These are phyloP conservation scores for Rosa persica DNA, from an alignment of 306 rosid species.

Conservation along the genomic window DNA sequence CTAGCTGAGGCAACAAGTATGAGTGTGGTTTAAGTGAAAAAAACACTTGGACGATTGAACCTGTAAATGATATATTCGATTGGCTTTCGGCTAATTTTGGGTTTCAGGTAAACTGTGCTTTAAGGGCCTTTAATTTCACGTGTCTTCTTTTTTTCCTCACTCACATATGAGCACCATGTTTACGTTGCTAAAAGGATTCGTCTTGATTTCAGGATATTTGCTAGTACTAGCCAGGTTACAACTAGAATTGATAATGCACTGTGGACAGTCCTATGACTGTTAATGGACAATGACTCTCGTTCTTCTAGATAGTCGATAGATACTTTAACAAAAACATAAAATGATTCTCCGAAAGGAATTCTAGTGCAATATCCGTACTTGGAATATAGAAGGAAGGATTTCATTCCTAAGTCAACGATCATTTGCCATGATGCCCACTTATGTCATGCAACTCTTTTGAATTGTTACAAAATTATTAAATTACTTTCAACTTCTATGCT, in stretches of 20 bases:
- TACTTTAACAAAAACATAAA: neutral
- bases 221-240: neutral
- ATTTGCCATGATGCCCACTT: neutral
- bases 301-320: neutral
- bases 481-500: neutral
- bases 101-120: constrained; percentile 69
- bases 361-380: neutral
- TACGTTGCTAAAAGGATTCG: constrained; percentile 10
- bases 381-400: neutral
- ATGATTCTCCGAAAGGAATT: neutral
- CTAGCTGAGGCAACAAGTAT: no score
- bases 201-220: neutral
- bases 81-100: constrained; percentile 83
- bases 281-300: neutral
- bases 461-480: neutral
- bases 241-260: neutral
- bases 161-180: neutral
- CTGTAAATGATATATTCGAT: constrained; percentile 81
- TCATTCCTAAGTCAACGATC: neutral
- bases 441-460: neutral
- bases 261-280: neutral
- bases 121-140: constrained; percentile 13
- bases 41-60: constrained; percentile 24
- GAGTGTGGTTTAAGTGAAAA: no score
- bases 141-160: neutral